Percentiles rank a stretch among this genome's conserved stretches.
Evolutionary conservation across 306 rosid species (phyloP).

Genomic region (Cicer yamashitae): DNA sequence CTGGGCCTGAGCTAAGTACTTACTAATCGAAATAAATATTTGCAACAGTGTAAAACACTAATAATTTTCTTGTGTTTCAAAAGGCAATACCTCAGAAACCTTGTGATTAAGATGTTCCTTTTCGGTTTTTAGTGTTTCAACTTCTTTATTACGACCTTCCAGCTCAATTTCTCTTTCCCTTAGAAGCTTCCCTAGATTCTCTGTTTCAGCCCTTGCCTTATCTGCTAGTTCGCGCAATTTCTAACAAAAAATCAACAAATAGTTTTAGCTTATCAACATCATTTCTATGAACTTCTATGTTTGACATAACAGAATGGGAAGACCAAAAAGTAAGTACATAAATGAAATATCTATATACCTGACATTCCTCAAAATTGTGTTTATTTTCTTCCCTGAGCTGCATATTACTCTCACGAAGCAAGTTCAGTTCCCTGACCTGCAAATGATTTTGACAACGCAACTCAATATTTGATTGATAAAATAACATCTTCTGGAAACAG

Average conservation of each 20-base stretch:
- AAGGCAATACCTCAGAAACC: constrained; percentile 74
- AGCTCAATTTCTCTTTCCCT: constrained; percentile 67
- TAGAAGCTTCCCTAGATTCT: constrained; percentile 65
- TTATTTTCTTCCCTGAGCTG: constrained; percentile 99
- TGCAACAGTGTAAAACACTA: not conserved
- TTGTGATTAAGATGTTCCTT: constrained; percentile 62
- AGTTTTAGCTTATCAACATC: constrained; percentile 1
- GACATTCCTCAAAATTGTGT: constrained; percentile 96
- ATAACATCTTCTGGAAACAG: not conserved
- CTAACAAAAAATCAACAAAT: constrained; percentile 47
- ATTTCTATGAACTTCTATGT: not conserved
- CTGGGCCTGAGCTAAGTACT: not conserved
- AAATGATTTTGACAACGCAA: constrained; percentile 37
- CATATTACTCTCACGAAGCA: constrained; percentile 95
- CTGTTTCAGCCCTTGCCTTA: constrained; percentile 61
- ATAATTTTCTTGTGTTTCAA: constrained; percentile 22
- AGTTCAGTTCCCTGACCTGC: constrained; percentile 88
- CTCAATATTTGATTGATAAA: constrained; percentile 15
- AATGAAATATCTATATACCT: constrained; percentile 53
- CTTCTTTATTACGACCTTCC: constrained; percentile 65
- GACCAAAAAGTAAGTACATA: not conserved
- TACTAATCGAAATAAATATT: too few relatives aligned
- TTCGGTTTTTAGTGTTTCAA: constrained; percentile 64
- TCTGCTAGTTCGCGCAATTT: constrained; percentile 78
- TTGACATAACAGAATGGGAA: constrained; percentile 18